Base-by-base conservation (phyloP, 305 asterid species). In the Salvia sclarea region DNA sequence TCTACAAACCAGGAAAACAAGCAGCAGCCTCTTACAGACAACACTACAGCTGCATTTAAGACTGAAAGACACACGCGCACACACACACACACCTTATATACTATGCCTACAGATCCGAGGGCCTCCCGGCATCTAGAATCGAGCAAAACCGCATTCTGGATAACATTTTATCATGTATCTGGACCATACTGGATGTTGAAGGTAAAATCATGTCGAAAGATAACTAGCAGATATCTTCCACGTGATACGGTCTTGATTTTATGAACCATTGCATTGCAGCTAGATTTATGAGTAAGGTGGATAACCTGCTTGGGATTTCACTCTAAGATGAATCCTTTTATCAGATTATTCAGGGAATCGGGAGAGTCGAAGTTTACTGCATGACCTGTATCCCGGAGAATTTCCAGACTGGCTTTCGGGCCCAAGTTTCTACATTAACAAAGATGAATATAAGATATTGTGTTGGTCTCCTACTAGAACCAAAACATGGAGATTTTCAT, bases 341-440 rank as follows among this genome's bases (percentile, higher is more conserved):
- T 84, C 73, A 75, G 69, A 62, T 60, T 52, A 69, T 86, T 88
- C 66, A 88, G 63, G 48, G 83, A 55, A 68, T 59, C 50, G 1
- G 89, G 85, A 64, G 93, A 72, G 61, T 88, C 96, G 1, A 88
- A 62, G 41, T 83, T 86, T 35, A 77, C 85, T 22, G 93, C 96
- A 72, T 88, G 96, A 30, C 96, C 96, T 17, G 89, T 64, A 59
- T 84, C 80, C 61, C 67, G 75, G 48, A 88, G 71, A 10, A 88
- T 73, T 77, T 84, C 87, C 78, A 88, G 22, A 74, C 70, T 84
- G 13, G 81, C 83, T 20, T 63, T 82, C 0, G 84, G 55, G 5
- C 91, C 93, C 82, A 88, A 22, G 35, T 78, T 75, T 22, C 96
- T 88, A 87, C 75, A 73, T 38, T 14, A 30, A 45, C 48, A 50